Evolutionary conservation across 495 filamentous ascomycete genomes (phyloP), one percentile per base, ranked within the genome.

Genomic region (Xylaria castorea): DNA sequence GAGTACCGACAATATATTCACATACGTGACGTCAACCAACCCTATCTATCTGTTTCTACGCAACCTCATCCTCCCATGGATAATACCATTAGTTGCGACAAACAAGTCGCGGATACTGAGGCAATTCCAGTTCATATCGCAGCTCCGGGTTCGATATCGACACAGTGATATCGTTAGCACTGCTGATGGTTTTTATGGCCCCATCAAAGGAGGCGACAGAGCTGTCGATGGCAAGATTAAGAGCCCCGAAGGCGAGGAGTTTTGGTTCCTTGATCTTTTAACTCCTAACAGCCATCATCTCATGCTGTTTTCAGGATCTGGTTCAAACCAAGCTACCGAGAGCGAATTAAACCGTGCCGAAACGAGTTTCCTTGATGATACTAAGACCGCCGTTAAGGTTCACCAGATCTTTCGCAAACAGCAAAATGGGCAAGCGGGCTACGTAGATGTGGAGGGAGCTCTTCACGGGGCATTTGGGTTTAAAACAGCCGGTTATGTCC

Each of bases 111-210:
- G 69, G 0, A n/a, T 74, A 8, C 55, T 25, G 60, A 36, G 50
- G 22, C 46, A 75, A 12, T 81, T 81, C 42, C 30, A 55, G 12
- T 82, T 81, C 68, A 73, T 83, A 14, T 78, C 80, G 2, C 75
- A 82, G 73, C 72, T 85, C 51, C 78, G 76, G 9, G 75, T 84
- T 61, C 73, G 60, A 2, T 85, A 85, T 74, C 79, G 82, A n/a
- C 68, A 71, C 18, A 77, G 77, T 14, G 69, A 76, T 36, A 75
- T 81, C 38, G 82, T 83, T 1, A 79, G 77, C 2, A 77, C 78
- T 8, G 78, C 75, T 1, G 8, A n/a, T 4, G 75, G 62, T 27
- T 81, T 75, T 58, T 57, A 58, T 3, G 80, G 80, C 4, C 61
- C 73, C 12, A 66, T 80, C 5, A 66, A 69, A 38, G 80, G 80